A percentile compares a stretch with the other conserved stretches of the same genome.
Evolutionary conservation across 306 rosid species (phyloP).

Genomic region (Gleditsia sinensis): DNA sequence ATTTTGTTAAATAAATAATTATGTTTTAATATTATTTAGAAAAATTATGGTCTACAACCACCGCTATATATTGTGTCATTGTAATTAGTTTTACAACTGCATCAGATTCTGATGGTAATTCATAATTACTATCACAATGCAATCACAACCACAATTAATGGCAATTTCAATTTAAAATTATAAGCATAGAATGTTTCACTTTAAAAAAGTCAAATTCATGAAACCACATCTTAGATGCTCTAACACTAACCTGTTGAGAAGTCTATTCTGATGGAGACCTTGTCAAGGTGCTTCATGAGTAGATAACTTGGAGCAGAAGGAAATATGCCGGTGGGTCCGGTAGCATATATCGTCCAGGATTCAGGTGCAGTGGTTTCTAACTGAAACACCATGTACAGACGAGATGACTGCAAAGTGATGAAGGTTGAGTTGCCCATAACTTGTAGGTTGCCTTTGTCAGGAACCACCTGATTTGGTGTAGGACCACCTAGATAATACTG

Average conservation of each 20-base stretch:
- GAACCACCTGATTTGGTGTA: slow-evolving; percentile 50
- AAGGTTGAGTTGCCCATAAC: slow-evolving; percentile 48
- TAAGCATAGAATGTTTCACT: too few relatives aligned
- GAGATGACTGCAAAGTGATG: slow-evolving; percentile 45
- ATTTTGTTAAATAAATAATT: too few relatives aligned
- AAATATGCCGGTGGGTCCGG: slow-evolving; percentile 55
- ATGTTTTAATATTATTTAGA: too few relatives aligned
- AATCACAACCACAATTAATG: neutral
- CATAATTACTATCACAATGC: too few relatives aligned
- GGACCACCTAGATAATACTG: slow-evolving; percentile 66
- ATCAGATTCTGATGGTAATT: too few relatives aligned
- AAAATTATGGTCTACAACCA: too few relatives aligned
- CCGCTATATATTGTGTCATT: too few relatives aligned
- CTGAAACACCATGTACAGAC: slow-evolving; percentile 64
- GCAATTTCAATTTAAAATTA: neutral
- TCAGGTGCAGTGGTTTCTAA: slow-evolving; percentile 40
- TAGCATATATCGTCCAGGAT: slow-evolving; percentile 51
- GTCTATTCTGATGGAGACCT: slow-evolving; percentile 54
- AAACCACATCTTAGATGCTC: slow-evolving; percentile 5
- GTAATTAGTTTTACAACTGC: too few relatives aligned
- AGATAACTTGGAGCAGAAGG: slow-evolving; percentile 58
- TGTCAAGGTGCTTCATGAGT: slow-evolving; percentile 55
- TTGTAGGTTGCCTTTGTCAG: slow-evolving; percentile 59
- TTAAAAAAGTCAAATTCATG: neutral
- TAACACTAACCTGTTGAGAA: slow-evolving; percentile 54